phyloP scores from a whole-genome alignment of 768 basidiomycete genomes.

The Mycena maculata region DNA sequence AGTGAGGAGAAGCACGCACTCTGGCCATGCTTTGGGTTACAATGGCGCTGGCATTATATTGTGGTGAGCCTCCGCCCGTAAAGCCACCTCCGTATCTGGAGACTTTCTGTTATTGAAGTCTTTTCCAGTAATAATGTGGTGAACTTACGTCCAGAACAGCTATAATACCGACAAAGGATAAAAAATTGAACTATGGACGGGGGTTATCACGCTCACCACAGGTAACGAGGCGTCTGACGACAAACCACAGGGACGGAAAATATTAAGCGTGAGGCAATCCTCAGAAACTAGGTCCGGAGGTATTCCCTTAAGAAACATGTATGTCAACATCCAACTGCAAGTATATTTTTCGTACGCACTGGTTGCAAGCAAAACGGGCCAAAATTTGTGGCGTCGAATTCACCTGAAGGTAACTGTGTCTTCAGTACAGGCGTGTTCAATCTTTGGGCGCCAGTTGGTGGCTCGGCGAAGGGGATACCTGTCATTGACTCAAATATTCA shows the following conservation, averaged over 20 bases:
- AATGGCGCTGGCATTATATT: conserved; percentile 48
- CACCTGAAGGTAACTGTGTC: conserved; percentile 44
- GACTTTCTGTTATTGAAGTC: conserved; percentile 11
- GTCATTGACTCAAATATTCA: no score
- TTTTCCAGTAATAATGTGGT: not conserved
- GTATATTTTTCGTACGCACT: conserved; percentile 40
- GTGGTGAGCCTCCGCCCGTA: conserved; percentile 39
- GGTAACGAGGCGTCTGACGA: conserved; percentile 46
- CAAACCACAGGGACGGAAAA: conserved; percentile 61
- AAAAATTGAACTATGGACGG: not conserved
- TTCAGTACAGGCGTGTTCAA: conserved; percentile 60
- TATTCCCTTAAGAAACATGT: conserved; percentile 40
- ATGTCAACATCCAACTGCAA: not conserved
- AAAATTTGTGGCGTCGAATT: conserved; percentile 60
- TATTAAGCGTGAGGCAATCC: conserved; percentile 70
- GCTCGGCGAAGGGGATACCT: conserved; percentile 68
- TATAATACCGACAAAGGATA: conserved; percentile 14
- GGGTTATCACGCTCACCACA: conserved; percentile 47
- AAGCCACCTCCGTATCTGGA: conserved; percentile 52
- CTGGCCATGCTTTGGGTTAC: conserved; percentile 52
- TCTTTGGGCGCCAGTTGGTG: conserved; percentile 61
- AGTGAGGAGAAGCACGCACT: conserved; percentile 36
- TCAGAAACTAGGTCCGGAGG: conserved; percentile 58
- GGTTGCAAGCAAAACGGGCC: conserved; percentile 63
- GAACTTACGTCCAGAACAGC: conserved; percentile 54